phyloP scores from a whole-genome alignment of 2,329 filamentous ascomycete species.

The Xylaria hypoxylon region DNA sequence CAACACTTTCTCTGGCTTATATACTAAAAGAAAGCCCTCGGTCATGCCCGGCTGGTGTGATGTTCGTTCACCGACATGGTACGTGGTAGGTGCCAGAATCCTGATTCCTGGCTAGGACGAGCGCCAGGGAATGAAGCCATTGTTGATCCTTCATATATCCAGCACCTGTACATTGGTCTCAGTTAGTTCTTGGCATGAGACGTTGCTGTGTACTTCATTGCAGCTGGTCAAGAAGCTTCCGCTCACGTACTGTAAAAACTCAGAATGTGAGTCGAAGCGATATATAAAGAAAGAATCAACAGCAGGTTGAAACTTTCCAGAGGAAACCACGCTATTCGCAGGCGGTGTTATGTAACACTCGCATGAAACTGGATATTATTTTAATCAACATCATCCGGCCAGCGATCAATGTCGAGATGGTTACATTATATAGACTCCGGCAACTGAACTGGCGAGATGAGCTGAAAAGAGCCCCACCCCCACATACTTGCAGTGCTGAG shows the following conservation, averaged over 20 bases:
- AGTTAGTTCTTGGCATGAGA: not conserved
- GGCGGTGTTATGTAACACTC: no score
- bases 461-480: not conserved
- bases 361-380: no score
- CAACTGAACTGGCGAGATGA: not conserved
- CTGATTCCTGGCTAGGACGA: not conserved
- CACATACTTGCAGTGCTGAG: not conserved
- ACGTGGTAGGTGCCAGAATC: not conserved
- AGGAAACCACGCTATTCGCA: no score
- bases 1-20: not conserved
- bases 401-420: not conserved
- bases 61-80: slow-evolving; percentile 19
- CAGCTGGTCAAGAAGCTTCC: no score
- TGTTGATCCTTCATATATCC: not conserved
- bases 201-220: not conserved
- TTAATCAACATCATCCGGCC: not conserved
- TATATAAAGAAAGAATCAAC: no score
- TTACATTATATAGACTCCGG: not conserved
- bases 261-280: no score
- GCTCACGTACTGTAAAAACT: no score
- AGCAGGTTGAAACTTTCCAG: no score
- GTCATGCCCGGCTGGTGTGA: not conserved
- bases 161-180: not conserved
- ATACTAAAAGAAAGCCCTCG: not conserved
- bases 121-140: not conserved